Conservation (phyloP, 1,139 yeast species). For the Komagataea norvegica region DNA sequence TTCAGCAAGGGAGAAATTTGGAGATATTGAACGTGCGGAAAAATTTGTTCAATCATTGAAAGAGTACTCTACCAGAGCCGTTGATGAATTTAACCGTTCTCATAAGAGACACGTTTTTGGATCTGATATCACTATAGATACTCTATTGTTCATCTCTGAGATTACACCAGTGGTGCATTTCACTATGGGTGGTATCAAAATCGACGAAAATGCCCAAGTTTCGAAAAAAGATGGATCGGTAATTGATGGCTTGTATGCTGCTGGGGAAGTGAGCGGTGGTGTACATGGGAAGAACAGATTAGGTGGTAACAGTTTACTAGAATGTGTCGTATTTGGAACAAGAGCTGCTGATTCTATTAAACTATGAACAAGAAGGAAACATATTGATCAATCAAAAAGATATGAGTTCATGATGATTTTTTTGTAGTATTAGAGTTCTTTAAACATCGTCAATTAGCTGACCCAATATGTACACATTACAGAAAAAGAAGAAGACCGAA, state of each 20-base stretch:
- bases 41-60: conserved; percentile 42
- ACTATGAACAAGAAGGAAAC: no score
- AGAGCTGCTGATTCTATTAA: conserved; percentile 28
- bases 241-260: conserved; percentile 63
- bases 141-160: conserved; percentile 32
- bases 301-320: conserved; percentile 73
- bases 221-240: conserved; percentile 39
- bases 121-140: conserved; percentile 19
- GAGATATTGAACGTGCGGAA: conserved; percentile 37
- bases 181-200: conserved; percentile 82
- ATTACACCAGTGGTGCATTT: conserved; percentile 78
- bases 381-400: no score
- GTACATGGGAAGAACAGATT: conserved; percentile 74
- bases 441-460: conserved; percentile 38
- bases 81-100: conserved; percentile 29
- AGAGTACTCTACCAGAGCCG: conserved; percentile 37
- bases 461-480: conserved; percentile 62
- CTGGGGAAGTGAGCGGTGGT: conserved; percentile 82
- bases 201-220: conserved; percentile 56
- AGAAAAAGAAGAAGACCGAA: conserved; percentile 48
- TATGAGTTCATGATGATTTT: background rate
- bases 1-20: conserved; percentile 34
- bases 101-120: conserved; percentile 29
- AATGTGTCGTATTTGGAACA: conserved; percentile 79
- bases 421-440: background rate